Base-by-base conservation (phyloP, 352 stramenopile genomes). In the Pythium insidiosum region DNA sequence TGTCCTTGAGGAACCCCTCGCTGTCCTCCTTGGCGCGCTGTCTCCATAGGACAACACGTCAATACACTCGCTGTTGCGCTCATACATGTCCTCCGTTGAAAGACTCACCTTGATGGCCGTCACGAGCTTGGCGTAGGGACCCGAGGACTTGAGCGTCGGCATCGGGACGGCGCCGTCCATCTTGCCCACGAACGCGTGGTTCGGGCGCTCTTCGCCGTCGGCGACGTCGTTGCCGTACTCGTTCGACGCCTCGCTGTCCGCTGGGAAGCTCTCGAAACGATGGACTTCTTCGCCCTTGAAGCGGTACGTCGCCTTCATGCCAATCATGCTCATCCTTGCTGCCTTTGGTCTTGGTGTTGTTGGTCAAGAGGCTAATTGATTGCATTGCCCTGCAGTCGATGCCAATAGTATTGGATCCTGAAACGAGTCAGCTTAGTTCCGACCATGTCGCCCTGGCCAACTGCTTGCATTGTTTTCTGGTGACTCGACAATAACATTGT, bases 1-100 rank as follows among this genome's bases (percentile, higher is more conserved):
- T 80, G 61, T 91, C 73, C 47, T 87, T 87, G 6, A 91, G 59
- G 53, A 88, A 87, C 13, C 24, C 49, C 53, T 91, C 78, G 50
- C 78, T 91, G 58, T 84, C 77, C 29, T 86, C 68, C 42, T 91
- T 91, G 15, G 75, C 75, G 35, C 73, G 64, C 78, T 91, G 34
- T 9, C 28, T 13, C 28, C 36, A 45, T 10, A 34, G 6, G 3
- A 18, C n/a, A 25, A 38, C 19, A n/a, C 41, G 10, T 22, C 37
- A 15, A 36, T 7, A 29, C 19, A 24, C 12, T 18, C 11, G 23
- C 3, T 10, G 21, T 40, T 39, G 16, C 39, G 20, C 13, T 16
- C 15, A 19, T 11, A 22, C 3, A 48, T n/a, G n/a, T n/a, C n/a
- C n/a, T n/a, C n/a, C n/a, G n/a, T n/a, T n/a, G n/a, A n/a, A n/a